These are phyloP conservation scores for Lyophyllum atratum DNA, from an alignment of 768 basidiomycete genomes.

Conservation along the genomic window DNA sequence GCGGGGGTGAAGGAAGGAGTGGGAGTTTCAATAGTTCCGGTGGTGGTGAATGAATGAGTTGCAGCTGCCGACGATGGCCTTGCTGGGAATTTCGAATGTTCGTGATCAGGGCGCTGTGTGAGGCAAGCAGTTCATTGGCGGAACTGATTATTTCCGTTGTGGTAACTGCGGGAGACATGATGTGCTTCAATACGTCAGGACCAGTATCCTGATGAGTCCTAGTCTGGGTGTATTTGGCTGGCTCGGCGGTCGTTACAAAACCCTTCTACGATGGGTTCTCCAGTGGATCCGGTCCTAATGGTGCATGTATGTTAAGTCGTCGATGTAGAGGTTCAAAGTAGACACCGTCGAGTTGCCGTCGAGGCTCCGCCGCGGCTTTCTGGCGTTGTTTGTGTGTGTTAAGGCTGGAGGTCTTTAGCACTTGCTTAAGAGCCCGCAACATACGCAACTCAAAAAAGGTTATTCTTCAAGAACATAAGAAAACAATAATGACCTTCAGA, in stretches of 20 bases:
- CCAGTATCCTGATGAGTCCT: background rate
- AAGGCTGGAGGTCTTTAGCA: background rate
- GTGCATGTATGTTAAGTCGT: background rate
- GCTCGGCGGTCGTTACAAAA: background rate
- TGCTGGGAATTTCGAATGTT: slow-evolving; percentile 60
- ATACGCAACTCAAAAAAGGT: too few species aligned
- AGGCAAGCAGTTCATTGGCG: slow-evolving; percentile 65
- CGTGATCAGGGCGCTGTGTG: slow-evolving; percentile 59
- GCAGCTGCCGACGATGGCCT: slow-evolving; percentile 55
- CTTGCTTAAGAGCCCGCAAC: too few species aligned
- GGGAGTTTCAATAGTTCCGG: slow-evolving; percentile 57
- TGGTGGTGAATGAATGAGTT: slow-evolving; percentile 55
- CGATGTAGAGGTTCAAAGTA: background rate
- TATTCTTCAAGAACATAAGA: too few species aligned
- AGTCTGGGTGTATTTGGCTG: background rate
- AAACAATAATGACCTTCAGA: too few species aligned
- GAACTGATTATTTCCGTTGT: slow-evolving; percentile 56
- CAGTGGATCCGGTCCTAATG: background rate
- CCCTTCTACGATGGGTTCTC: background rate
- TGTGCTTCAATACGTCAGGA: background rate
- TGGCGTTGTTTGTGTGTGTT: background rate
- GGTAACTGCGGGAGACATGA: slow-evolving; percentile 17
- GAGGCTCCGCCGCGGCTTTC: background rate
- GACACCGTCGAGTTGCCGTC: background rate
- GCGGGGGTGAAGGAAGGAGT: slow-evolving; percentile 56